Evolutionary conservation across 495 filamentous ascomycete genomes (phyloP).

Genomic region (Pyrenopolyporus hunteri): DNA sequence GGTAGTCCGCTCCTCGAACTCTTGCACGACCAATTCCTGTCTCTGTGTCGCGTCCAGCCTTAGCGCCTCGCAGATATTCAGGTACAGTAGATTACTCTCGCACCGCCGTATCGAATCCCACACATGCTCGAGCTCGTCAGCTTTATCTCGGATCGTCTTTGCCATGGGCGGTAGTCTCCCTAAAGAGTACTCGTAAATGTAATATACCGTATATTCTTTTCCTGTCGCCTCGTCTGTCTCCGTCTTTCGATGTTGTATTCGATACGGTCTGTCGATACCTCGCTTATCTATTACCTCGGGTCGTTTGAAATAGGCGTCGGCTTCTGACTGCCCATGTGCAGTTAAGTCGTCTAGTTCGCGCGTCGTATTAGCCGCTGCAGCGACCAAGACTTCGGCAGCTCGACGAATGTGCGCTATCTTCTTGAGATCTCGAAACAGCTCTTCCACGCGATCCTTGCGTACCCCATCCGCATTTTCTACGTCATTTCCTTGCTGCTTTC

Average conservation of each 20-base stretch:
- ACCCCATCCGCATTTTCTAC: no score
- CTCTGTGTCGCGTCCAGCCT: not conserved
- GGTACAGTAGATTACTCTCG: not conserved
- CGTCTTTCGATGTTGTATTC: not conserved
- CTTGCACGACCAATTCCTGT: not conserved
- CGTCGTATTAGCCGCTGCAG: not conserved
- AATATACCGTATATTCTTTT: not conserved
- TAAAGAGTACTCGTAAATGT: not conserved
- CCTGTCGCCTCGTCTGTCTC: not conserved
- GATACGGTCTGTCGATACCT: no score
- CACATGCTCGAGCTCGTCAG: conserved; percentile 4
- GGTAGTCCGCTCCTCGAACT: not conserved
- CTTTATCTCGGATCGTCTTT: not conserved
- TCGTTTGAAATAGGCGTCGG: no score
- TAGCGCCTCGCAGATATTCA: conserved; percentile 11
- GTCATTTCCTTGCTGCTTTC: no score
- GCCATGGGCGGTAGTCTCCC: not conserved
- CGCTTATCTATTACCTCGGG: no score
- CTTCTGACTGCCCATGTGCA: not conserved
- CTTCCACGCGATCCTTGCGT: not conserved
- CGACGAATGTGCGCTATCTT: not conserved
- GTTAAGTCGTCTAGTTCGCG: not conserved
- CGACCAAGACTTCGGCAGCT: not conserved
- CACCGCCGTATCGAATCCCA: not conserved
- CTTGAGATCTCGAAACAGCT: not conserved